A percentile compares a stretch with the other conserved stretches of the same genome.
Evolutionary conservation across 2,329 filamentous ascomycete species (phyloP).

Genomic region (Stemphylium lycopersici): DNA sequence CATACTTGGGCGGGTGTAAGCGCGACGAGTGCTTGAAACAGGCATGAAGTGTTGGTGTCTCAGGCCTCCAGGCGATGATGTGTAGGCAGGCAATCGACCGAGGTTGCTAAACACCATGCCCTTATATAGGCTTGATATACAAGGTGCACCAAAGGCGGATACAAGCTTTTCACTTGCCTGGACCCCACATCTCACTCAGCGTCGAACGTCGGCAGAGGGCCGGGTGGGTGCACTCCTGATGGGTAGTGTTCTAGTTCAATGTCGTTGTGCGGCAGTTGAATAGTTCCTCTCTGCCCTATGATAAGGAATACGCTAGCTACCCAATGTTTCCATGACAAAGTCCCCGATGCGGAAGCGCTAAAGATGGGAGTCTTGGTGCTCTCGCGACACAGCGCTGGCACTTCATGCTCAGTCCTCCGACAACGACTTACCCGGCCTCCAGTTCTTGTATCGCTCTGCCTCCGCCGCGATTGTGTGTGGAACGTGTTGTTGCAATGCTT

Average conservation of each 20-base stretch:
- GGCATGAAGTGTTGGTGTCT: constrained; percentile 4
- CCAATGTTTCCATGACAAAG: not conserved
- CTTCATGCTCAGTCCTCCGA: constrained; percentile 20
- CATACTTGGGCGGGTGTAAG: not conserved
- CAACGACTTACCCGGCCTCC: constrained; percentile 46
- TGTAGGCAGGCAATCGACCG: not conserved
- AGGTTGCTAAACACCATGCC: constrained; percentile 1
- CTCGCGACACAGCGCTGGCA: not conserved
- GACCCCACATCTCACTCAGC: constrained; percentile 3
- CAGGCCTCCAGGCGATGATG: not conserved
- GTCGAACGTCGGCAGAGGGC: not conserved
- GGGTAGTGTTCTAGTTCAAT: not conserved
- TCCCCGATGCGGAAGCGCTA: not conserved
- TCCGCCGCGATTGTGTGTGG: constrained; percentile 51
- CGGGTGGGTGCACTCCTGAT: not conserved
- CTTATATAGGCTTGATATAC: not conserved
- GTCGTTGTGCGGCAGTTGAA: not conserved
- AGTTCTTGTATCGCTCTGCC: constrained; percentile 52
- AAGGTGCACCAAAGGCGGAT: not conserved
- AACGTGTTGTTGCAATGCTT: constrained; percentile 50
- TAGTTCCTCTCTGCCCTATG: not conserved
- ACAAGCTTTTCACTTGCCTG: constrained; percentile 3
- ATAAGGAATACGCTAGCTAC: not conserved
- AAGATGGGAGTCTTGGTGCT: not conserved
- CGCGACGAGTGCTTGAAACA: constrained; percentile 3